Evolutionary conservation across 768 basidiomycete genomes (phyloP).

Genomic region (Rhodotorula diobovata): DNA sequence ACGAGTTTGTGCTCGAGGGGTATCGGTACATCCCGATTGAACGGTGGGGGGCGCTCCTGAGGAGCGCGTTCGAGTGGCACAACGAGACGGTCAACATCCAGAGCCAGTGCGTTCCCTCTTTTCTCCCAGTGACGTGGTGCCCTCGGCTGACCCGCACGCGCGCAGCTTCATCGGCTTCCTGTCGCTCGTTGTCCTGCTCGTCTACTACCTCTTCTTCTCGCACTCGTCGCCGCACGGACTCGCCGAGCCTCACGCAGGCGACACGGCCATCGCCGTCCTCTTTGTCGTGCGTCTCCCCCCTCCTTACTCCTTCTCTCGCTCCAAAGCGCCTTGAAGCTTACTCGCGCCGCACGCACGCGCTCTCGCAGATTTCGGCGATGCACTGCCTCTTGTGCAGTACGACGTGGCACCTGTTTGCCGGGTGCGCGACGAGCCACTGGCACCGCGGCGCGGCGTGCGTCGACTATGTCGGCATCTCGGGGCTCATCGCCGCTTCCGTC

Average conservation of each 20-base stretch:
- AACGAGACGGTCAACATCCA: conserved; percentile 44
- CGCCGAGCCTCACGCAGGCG: conserved; percentile 31
- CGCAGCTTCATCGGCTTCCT: conserved; percentile 36
- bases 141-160: not conserved
- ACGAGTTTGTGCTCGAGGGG: conserved; percentile 40
- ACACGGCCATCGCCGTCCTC: conserved; percentile 40
- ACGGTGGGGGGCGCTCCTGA: conserved; percentile 36
- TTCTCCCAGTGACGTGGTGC: not conserved
- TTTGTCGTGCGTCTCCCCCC: conserved; percentile 25
- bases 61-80: conserved; percentile 38
- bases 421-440: conserved; percentile 41
- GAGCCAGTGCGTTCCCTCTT: conserved; percentile 21
- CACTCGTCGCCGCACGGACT: conserved; percentile 21
- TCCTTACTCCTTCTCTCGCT: not conserved
- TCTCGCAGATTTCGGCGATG: conserved; percentile 34
- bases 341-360: too few species aligned
- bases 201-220: conserved; percentile 31
- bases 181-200: conserved; percentile 37
- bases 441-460: conserved; percentile 43
- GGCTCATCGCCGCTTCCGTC: conserved; percentile 40
- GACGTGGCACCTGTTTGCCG: conserved; percentile 44
- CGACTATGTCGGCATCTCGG: conserved; percentile 44
- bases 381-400: conserved; percentile 44
- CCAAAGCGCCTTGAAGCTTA: too few species aligned
- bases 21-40: conserved; percentile 45